Base-by-base conservation (phyloP, 352 stramenopile species). In the Pythium coloratum region DNA sequence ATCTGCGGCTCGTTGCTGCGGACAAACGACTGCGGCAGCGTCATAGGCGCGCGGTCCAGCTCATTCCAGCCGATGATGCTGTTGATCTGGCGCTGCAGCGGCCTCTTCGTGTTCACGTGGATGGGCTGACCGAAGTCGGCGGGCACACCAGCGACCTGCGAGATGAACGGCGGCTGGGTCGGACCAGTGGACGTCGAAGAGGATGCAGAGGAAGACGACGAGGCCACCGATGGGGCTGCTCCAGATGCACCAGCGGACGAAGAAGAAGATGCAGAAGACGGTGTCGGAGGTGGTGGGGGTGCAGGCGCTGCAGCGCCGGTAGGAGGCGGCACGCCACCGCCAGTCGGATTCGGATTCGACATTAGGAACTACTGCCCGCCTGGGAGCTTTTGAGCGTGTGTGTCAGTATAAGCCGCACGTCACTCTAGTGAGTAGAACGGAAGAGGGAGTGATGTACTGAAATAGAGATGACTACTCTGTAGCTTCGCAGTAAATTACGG, bases 51-150 rank as follows among this genome's bases (percentile, higher is more conserved):
- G 51, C 82, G 81, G 50, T 94, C 84, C 49, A 87, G 40, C 55
- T 93, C 86, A 58, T 73, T 90, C 87, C 87, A 95, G 51, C 82
- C 82, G 33, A 95, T 71, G 58, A 95, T 91, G 13, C 62, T 70
- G 66, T 95, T 95, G 59, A 95, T 87, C 67, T 94, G 85, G 6
- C 81, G 80, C 74, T 94, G 85, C 38, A 94, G 72, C 62, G 89
- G 83, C 73, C 92, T 94, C 73, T 91, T 91, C 13, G 81, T 82
- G 62, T 71, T 85, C 26, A 90, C 66, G 42, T 90, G 80, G 44
- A 94, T 78, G 20, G 77, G 64, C 63, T 88, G 72, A 3, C 85
- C 85, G 30, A 94, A 70, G 59, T 94, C 85, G 44, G 87, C 71
- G 24, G 82, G 82, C 34, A 91, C 81, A 53, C 24, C 50, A 10